Percentiles rank a stretch among this genome's conserved stretches.
phyloP scores from a whole-genome alignment of 176 grass and related monocot genomes.

The Tuctoria greenei region DNA sequence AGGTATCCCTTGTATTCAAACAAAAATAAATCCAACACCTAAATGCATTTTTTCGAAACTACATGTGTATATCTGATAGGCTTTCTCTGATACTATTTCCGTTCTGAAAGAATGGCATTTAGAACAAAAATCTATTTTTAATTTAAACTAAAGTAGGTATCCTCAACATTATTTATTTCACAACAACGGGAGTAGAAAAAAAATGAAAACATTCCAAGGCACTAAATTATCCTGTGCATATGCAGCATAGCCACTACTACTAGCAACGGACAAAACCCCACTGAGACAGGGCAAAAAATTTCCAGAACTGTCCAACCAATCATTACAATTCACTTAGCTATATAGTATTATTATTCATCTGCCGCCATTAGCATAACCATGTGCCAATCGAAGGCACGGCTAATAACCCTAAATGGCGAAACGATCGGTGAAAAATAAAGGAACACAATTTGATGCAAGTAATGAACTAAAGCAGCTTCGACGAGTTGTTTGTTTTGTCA shows the following conservation, averaged over 20 bases:
- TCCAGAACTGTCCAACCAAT: not conserved
- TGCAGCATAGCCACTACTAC: not conserved
- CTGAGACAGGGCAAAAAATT: not conserved
- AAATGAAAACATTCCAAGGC: not conserved
- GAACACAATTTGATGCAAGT: not conserved
- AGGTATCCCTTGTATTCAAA: no score
- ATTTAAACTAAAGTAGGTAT: no score
- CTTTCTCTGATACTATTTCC: no score
- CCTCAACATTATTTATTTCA: no score
- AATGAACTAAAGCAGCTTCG: conserved; percentile 47
- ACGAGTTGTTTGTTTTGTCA: conserved; percentile 55
- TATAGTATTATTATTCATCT: conserved; percentile 9
- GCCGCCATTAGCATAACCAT: not conserved
- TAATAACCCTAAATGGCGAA: not conserved
- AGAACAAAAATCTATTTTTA: no score
- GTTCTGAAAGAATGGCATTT: no score
- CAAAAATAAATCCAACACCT: no score
- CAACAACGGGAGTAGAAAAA: no score
- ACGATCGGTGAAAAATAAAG: not conserved
- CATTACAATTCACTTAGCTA: conserved; percentile 25
- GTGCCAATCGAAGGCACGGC: conserved; percentile 11
- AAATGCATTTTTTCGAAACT: not conserved
- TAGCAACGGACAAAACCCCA: not conserved
- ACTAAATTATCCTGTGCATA: not conserved
- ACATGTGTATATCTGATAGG: not conserved